Evolutionary conservation across 805 yeast species (phyloP).

Genomic region (Wickerhamomyces queroliae): DNA sequence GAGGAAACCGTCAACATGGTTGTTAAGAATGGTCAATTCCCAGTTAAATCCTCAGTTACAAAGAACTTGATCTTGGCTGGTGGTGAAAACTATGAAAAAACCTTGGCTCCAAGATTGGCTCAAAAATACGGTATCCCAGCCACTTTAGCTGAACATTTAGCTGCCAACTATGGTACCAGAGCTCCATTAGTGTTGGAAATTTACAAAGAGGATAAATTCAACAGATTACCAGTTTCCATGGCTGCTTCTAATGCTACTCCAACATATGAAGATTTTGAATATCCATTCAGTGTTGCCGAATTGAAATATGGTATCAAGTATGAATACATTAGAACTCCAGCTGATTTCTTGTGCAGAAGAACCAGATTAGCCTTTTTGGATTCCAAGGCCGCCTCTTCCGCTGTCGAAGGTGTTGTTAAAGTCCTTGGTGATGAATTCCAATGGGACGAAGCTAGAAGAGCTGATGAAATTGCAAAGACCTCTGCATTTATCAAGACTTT

Average conservation of each 20-base stretch:
- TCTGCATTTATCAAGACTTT: constrained; percentile 49
- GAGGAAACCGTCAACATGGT: constrained; percentile 83
- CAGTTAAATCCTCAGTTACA: constrained; percentile 35
- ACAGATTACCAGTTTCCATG: constrained; percentile 62
- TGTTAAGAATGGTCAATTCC: constrained; percentile 41
- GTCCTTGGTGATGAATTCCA: constrained; percentile 74
- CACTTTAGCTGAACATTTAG: constrained; percentile 72
- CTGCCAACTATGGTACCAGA: constrained; percentile 85
- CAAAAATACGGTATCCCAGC: constrained; percentile 73
- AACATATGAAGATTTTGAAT: constrained; percentile 50
- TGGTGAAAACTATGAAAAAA: constrained; percentile 72
- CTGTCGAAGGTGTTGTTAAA: constrained; percentile 81
- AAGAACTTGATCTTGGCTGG: constrained; percentile 59
- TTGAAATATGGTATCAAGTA: constrained; percentile 72
- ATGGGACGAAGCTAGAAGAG: constrained; percentile 63
- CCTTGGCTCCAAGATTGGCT: constrained; percentile 71
- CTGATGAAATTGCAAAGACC: constrained; percentile 46
- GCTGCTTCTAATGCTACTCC: constrained; percentile 33
- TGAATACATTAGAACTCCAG: constrained; percentile 84
- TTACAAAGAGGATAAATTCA: constrained; percentile 41
- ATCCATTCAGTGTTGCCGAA: constrained; percentile 90
- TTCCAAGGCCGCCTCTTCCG: constrained; percentile 72
- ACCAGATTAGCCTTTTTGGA: constrained; percentile 89
- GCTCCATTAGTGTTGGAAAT: constrained; percentile 70
- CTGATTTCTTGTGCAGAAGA: constrained; percentile 90